phyloP scores from a whole-genome alignment of 2,329 filamentous ascomycete genomes.

The Xylariaceae sp. region DNA sequence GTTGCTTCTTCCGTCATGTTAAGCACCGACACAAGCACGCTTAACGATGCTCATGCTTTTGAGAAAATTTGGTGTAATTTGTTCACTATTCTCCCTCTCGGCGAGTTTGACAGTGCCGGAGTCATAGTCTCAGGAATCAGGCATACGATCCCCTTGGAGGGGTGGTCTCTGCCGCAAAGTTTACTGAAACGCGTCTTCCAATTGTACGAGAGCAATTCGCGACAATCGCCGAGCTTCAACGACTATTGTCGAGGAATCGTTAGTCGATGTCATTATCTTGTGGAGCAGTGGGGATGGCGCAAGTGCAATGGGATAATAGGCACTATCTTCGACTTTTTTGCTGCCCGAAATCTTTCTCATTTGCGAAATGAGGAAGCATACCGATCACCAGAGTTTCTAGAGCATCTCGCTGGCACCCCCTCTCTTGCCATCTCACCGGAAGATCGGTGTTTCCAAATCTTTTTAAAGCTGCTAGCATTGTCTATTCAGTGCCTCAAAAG shows the following conservation, averaged over 20 bases:
- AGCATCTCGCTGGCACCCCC: conserved; percentile 52
- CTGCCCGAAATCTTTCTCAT: conserved; percentile 62
- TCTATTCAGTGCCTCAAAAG: conserved; percentile 56
- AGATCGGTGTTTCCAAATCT: conserved; percentile 69
- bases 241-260: conserved; percentile 64
- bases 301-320: conserved; percentile 61
- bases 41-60: conserved; percentile 49
- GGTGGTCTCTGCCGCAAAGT: conserved; percentile 63
- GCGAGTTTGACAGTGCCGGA: conserved; percentile 61
- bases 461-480: conserved; percentile 65
- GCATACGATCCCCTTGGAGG: conserved; percentile 49
- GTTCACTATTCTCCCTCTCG: conserved; percentile 63
- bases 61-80: conserved; percentile 61
- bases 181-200: conserved; percentile 60
- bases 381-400: conserved; percentile 63
- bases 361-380: conserved; percentile 67
- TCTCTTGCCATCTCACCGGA: conserved; percentile 54
- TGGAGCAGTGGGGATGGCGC: conserved; percentile 68
- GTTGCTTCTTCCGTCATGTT: conserved; percentile 50
- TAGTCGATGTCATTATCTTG: conserved; percentile 63
- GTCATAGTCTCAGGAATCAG: conserved; percentile 47
- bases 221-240: conserved; percentile 65
- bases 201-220: conserved; percentile 57
- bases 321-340: conserved; percentile 69
- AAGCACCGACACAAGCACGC: conserved; percentile 37